Evolutionary conservation across 2,329 filamentous ascomycete genomes (phyloP), one percentile per base, ranked within the genome.

Genomic region (Pestalotiopsis fici): DNA sequence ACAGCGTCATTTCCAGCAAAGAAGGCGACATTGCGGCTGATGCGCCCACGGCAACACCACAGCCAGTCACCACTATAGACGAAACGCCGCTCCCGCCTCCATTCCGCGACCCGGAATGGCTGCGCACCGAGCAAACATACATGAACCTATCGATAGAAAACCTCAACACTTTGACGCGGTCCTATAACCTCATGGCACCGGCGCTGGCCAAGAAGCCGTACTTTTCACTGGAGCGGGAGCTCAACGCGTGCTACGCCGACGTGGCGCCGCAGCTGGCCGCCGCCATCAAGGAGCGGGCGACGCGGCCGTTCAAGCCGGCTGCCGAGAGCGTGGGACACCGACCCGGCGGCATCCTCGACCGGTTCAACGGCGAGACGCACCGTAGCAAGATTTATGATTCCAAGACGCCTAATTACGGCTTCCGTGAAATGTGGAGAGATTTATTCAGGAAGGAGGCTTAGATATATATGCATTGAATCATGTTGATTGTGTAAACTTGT

Each of bases 171-270:
- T 85, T 97, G 61, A 91, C 94, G 7, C 88, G 96, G 28, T 93
- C 93, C 15, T 99, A 99, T 83, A 98, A 98, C 74, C 87, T 98
- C 3, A 95, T 97, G 90, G 95, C 96, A 0, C 96, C 96, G 0
- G 91, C 94, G 65, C 85, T 97, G 1, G 95, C 95, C 2, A 97
- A 96, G 80, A 97, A 97, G 78, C 93, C 95, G 0, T 98, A 98
- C 78, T 94, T 94, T 75, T 90, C 86, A 2, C 87, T 98, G 7
- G 88, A 94, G 57, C 89, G 95, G 61, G 96, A 99, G 80, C 85
- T 98, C 18, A 86, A 85, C 35, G 85, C 88, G 2, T 98, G 95
- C 77, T 98, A 90, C 75, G 92, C 94, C 0, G 95, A 97, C 68
- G 91, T 97, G 1, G 95, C 95, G 6, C 94, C 94, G 0, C 83